A percentile compares a stretch with the other conserved stretches of the same genome.
Evolutionary conservation across 2,329 filamentous ascomycete genomes (phyloP).

Genomic region (Verticillium tricorpus): DNA sequence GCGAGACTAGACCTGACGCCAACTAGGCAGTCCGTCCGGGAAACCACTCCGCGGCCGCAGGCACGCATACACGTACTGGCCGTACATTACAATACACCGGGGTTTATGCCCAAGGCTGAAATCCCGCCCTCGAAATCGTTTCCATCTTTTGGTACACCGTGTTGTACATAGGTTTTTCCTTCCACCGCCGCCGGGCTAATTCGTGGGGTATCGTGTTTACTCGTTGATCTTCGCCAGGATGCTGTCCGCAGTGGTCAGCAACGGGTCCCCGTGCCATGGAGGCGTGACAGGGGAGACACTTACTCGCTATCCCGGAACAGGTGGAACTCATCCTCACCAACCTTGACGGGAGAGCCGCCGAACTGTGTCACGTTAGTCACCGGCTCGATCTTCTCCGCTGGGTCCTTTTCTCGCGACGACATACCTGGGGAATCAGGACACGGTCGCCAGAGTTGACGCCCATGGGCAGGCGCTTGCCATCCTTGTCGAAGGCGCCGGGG

Average conservation of each 20-base stretch:
- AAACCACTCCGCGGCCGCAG: neutral
- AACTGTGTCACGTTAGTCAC: constrained; percentile 51
- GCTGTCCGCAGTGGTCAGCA: constrained; percentile 40
- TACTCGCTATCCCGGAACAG: constrained; percentile 98
- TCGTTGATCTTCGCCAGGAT: constrained; percentile 99
- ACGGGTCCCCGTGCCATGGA: neutral
- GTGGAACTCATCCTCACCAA: constrained; percentile 93
- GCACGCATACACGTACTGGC: neutral
- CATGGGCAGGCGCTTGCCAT: constrained; percentile 83
- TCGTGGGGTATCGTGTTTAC: constrained; percentile 37
- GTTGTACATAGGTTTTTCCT: constrained; percentile 16
- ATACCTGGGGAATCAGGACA: constrained; percentile 91
- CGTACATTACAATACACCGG: constrained; percentile 5
- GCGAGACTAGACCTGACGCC: neutral
- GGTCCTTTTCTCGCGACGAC: constrained; percentile 20
- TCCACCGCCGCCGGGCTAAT: constrained; percentile 1
- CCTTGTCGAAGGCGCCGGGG: constrained; percentile 80
- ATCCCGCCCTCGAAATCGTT: constrained; percentile 1
- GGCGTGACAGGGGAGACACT: constrained; percentile 35
- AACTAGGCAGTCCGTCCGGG: neutral
- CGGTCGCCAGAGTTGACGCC: constrained; percentile 81
- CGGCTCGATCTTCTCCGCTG: neutral
- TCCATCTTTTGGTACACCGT: constrained; percentile 23
- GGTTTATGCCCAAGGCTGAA: constrained; percentile 5
- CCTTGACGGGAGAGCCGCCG: constrained; percentile 92